Base-by-base conservation (phyloP, 106 monocot genomes). In the Allium sativum region DNA sequence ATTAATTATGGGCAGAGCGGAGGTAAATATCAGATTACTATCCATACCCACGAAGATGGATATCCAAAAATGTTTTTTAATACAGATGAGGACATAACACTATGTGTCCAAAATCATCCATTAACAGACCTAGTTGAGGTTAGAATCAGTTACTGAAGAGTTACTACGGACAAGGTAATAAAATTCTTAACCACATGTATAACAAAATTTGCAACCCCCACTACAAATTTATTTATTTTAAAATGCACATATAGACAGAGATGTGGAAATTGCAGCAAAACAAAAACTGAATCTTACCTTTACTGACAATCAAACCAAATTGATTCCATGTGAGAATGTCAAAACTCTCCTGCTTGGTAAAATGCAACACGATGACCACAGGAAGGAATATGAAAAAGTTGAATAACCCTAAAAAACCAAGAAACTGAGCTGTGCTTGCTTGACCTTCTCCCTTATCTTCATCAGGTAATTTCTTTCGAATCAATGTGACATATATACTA, bases 341-440 rank as follows among this genome's bases (percentile, higher is more conserved):
- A 65, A 95, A 79, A 42, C 85, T 68, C 79, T 90, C 94, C 15
- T 84, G 52, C 59, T 74, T 72, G 21, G 81, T 61, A 56, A 95
- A 95, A 75, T 86, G 72, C 77, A 95, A 65, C 4, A 90, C 53
- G 9, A 90, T 18, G 8, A 72, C 84, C 57, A 90, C 68, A 21
- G 94, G 94, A 55, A 95, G 76, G 66, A 95, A 95, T 21, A 90
- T 77, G 40, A 90, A 41, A 22, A 86, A 58, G 61, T 95, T 95
- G 66, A 90, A 95, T 13, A 90, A 44, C 19, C 94, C 94, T 47
- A 95, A 76, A 65, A 75, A 90, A 64, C 94, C 94, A 22, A 95
- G 86, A 65, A 95, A 95, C 68, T 86, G 86, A 63, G 94, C 86
- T 72, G 83, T 94, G 58, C 89, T 94, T 16, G 82, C 78, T 70